Evolutionary conservation across 1,284 basidiomycete species (phyloP).

Genomic region (Leccinum subspadiceum): DNA sequence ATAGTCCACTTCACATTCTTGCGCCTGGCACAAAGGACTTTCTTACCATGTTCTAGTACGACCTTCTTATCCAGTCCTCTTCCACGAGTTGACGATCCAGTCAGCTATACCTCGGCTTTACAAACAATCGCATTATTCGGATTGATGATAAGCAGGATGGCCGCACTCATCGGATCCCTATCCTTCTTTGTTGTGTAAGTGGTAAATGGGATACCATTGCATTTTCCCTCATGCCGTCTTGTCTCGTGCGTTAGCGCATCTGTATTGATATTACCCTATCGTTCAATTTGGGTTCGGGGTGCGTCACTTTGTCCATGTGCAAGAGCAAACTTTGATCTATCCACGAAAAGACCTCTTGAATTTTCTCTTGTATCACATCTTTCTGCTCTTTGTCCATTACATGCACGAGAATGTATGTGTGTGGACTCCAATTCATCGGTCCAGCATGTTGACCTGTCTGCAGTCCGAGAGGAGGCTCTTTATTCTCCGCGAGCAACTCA

Average conservation of each 20-base stretch:
- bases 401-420: conserved; percentile 46
- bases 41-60: conserved; percentile 63
- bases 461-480: conserved; percentile 61
- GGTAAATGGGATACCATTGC: conserved; percentile 7
- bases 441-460: neutral
- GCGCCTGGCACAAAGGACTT: conserved; percentile 55
- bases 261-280: conserved; percentile 52
- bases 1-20: conserved; percentile 33
- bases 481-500: conserved; percentile 67
- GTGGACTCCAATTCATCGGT: neutral
- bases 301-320: conserved; percentile 22
- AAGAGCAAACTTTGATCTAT: conserved; percentile 5
- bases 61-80: conserved; percentile 20
- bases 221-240: conserved; percentile 1
- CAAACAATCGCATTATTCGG: conserved; percentile 80
- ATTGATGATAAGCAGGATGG: conserved; percentile 64
- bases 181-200: conserved; percentile 61
- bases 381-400: conserved; percentile 56
- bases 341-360: conserved; percentile 58
- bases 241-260: conserved; percentile 40
- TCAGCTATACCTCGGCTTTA: conserved; percentile 54
- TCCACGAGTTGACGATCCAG: conserved; percentile 3
- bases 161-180: conserved; percentile 59
- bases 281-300: conserved; percentile 55
- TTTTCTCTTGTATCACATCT: conserved; percentile 61